Base-by-base conservation (phyloP, 2,329 filamentous ascomycete species). In the Aspergillus versicolor region DNA sequence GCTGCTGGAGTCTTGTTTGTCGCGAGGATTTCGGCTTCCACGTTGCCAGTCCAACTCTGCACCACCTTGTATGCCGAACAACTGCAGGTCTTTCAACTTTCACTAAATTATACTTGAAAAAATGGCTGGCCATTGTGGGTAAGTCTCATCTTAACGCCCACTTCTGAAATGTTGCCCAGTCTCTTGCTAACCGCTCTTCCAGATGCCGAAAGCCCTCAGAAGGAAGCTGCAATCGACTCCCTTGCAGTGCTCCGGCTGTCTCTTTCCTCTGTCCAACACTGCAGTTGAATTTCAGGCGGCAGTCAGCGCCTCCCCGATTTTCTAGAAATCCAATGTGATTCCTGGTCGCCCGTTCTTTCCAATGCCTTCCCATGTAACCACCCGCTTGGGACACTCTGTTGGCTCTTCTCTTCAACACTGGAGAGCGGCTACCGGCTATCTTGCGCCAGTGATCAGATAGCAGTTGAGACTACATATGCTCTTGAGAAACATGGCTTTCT, bases 261-360 rank as follows among this genome's bases (percentile, higher is more conserved):
- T 46, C 57, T 57, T 58, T 45, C 53, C 53, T 54, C 49, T 63
- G 63, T 65, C 62, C 62, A 47, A 64, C 60, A 44, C 58, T 61
- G 57, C 40, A 38, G 52, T 55, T 44, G 43, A 24, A 40, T 46
- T 47, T 37, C 44, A 57, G 21, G 53, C 44, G 15, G 43, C 37
- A 45, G 42, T 24, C 42, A 37, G 30, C 40, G 30, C 57, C 22
- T 37, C 34, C 22, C 42, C 27, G 19, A 44, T 48, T 46, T 9
- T 40, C 32, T 45, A 27, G 13, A 30, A 40, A 17, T 38, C 45
- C 30, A 21, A 34, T 30, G 50, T 56, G 52, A 51, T n/a, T 22
- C 30, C 27, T 27, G 27, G 12, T 41, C 17, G 32, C 34, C 8
- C 13, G 27, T 15, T 22, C 7, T 44, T 47, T 40, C 34, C 38